Evolutionary conservation across 768 basidiomycete species (phyloP).

Genomic region (Pisolithus sp.): DNA sequence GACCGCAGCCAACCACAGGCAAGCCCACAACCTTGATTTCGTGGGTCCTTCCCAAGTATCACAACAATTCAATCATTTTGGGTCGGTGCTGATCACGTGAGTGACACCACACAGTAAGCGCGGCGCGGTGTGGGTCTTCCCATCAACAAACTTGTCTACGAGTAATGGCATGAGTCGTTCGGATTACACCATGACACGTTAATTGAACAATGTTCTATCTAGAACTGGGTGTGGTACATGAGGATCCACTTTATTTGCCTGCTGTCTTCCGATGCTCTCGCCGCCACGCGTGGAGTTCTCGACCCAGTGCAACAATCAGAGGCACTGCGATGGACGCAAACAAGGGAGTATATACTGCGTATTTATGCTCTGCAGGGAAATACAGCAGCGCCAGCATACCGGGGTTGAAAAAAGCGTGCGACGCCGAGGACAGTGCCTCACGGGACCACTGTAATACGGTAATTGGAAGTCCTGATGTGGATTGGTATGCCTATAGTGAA

Average conservation of each 20-base stretch:
- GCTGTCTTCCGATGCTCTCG: conserved; percentile 11
- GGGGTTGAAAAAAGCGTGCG: conserved; percentile 92
- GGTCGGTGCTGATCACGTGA: no score
- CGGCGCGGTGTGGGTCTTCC: no score
- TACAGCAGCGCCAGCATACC: conserved; percentile 94
- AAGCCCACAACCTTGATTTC: not conserved
- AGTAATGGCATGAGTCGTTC: no score
- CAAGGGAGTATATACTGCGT: conserved; percentile 91
- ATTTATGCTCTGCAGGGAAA: conserved; percentile 97
- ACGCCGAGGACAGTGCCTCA: conserved; percentile 58
- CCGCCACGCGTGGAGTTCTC: conserved; percentile 67
- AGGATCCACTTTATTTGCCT: conserved; percentile 9
- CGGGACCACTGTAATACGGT: conserved; percentile 53
- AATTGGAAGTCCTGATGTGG: conserved; percentile 13
- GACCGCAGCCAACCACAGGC: not conserved
- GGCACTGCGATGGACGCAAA: conserved; percentile 90
- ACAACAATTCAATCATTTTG: no score
- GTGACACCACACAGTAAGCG: no score
- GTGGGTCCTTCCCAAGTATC: no score
- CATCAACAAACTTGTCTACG: no score
- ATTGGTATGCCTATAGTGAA: conserved; percentile 19
- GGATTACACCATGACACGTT: no score
- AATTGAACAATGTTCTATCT: conserved; percentile 4
- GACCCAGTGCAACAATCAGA: conserved; percentile 63
- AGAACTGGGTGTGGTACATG: not conserved